Evolutionary conservation across 2,329 filamentous ascomycete species (phyloP).

Genomic region (Colletotrichum simmondsii): DNA sequence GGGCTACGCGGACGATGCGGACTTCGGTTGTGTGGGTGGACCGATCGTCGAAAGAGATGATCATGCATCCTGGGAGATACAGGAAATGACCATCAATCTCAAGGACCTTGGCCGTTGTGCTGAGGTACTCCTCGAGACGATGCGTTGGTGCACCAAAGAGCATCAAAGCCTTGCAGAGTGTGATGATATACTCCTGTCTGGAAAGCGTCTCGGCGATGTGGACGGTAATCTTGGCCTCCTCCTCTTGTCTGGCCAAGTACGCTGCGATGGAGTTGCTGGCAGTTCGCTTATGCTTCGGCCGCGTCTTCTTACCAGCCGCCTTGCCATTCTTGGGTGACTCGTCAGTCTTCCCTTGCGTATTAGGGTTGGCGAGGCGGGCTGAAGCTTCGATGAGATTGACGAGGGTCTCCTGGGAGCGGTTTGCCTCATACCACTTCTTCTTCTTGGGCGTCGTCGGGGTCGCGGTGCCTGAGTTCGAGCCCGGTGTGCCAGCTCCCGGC

Average conservation of each 20-base stretch:
- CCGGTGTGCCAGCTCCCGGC: constrained; percentile 49
- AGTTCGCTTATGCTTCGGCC: constrained; percentile 48
- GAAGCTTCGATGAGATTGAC: constrained; percentile 60
- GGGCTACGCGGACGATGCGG: constrained; percentile 68
- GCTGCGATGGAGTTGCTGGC: constrained; percentile 50
- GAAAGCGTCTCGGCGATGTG: constrained; percentile 75
- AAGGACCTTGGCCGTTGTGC: constrained; percentile 83
- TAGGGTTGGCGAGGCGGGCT: constrained; percentile 51
- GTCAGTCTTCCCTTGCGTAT: constrained; percentile 29
- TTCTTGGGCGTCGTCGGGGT: constrained; percentile 49
- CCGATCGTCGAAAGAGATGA: constrained; percentile 85
- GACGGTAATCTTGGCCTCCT: constrained; percentile 52
- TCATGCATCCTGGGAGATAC: constrained; percentile 92
- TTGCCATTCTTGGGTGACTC: constrained; percentile 35
- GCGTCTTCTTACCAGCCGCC: constrained; percentile 43
- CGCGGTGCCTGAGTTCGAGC: constrained; percentile 47
- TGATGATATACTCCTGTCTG: constrained; percentile 84
- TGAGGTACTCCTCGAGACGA: constrained; percentile 88
- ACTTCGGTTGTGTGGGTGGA: constrained; percentile 75
- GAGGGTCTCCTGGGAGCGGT: constrained; percentile 57
- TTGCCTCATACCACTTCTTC: constrained; percentile 61
- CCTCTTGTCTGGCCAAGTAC: constrained; percentile 55
- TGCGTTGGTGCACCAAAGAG: constrained; percentile 90
- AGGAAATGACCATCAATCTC: constrained; percentile 90
- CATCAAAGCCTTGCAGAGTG: constrained; percentile 87